Evolutionary conservation across 768 basidiomycete species (phyloP), one percentile per base, ranked within the genome.

Genomic region (Hortiboletus campestris): DNA sequence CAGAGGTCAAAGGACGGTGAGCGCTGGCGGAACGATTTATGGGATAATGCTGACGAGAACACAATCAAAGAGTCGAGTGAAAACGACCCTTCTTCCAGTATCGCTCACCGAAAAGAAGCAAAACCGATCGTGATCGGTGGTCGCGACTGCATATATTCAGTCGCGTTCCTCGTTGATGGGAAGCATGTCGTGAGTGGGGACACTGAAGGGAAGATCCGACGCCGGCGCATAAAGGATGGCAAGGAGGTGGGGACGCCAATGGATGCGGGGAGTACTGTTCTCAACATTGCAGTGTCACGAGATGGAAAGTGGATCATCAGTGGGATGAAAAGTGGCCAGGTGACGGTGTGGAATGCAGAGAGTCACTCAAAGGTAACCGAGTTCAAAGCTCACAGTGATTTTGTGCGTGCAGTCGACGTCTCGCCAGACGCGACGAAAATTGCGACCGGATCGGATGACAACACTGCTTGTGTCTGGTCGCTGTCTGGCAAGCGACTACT

Each of bases 321-420:
- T 13, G 58, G 50, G 22, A 29, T 19, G 13, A 0, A 1, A 0
- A 11, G 6, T 16, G 58, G 55, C 22, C 3, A 14, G 39, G 41
- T 57, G 19, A 39, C 2, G 1, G 55, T 59, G 19, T 57, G 56
- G 58, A 28, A 53, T n/a, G 38, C 38, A 4, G 22, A 49, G 36
- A 46, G 16, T 12, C 34, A 41, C 43, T 6, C 25, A 25, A 25
- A 40, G 13, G 35, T 38, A 31, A 3, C 9, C 20, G 31, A 51
- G 6, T 46, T 50, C 13, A n/a, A 22, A 19, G 48, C 2, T 8
- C 45, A 47, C n/a, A 11, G 0, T 8, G 5, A 7, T 3, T 3
- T 0, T 1, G 48, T 55, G 2, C 6, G 28, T 2, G 34, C 50
- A 1, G 48, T 60, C 2, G 60, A 60, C 40, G 4, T 60, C 12